phyloP scores from a whole-genome alignment of 75 land plant genomes.

The Adiantum capillusveneris region DNA sequence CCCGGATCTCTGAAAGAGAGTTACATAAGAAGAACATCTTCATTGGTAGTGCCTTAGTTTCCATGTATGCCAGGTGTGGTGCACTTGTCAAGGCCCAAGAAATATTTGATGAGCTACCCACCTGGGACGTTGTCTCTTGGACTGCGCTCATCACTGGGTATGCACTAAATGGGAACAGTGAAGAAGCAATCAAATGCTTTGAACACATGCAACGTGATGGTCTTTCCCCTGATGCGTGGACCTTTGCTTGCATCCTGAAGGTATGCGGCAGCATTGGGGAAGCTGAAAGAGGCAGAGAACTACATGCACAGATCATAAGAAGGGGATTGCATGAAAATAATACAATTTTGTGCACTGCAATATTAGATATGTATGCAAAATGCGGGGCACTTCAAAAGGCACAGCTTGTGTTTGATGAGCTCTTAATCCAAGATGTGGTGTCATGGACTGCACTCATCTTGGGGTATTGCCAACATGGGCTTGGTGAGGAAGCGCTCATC shows the following conservation, averaged over 20 bases:
- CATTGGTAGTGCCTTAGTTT: slow-evolving; percentile 44
- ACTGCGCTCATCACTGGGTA: slow-evolving; percentile 28
- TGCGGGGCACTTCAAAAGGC: slow-evolving; percentile 33
- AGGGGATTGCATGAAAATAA: slow-evolving; percentile 12
- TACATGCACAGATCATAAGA: slow-evolving; percentile 37
- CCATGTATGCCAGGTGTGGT: slow-evolving; percentile 47
- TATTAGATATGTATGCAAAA: slow-evolving; percentile 39
- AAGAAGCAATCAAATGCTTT: slow-evolving; percentile 19
- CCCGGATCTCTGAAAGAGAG: slow-evolving; percentile 22
- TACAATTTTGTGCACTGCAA: slow-evolving; percentile 23
- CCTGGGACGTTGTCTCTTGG: slow-evolving; percentile 33
- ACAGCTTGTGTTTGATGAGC: slow-evolving; percentile 27
- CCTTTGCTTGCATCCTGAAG: slow-evolving; percentile 42
- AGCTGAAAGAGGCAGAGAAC: slow-evolving; percentile 34
- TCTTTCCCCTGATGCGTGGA: slow-evolving; percentile 44
- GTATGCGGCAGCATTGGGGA: slow-evolving; percentile 44
- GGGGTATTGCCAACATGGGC: slow-evolving; percentile 17
- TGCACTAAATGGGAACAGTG: slow-evolving; percentile 20
- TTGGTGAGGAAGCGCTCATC: slow-evolving; percentile 21
- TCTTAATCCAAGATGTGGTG: slow-evolving; percentile 23
- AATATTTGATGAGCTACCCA: slow-evolving; percentile 23
- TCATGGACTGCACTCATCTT: slow-evolving; percentile 41
- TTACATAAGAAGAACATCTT: slow-evolving; percentile 25
- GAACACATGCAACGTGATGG: slow-evolving; percentile 30
- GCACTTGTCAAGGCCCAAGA: slow-evolving; percentile 28